A percentile compares a stretch with the other conserved stretches of the same genome.
phyloP scores from a whole-genome alignment of 1,284 basidiomycete species.

The Cutaneotrichosporon sp. region DNA sequence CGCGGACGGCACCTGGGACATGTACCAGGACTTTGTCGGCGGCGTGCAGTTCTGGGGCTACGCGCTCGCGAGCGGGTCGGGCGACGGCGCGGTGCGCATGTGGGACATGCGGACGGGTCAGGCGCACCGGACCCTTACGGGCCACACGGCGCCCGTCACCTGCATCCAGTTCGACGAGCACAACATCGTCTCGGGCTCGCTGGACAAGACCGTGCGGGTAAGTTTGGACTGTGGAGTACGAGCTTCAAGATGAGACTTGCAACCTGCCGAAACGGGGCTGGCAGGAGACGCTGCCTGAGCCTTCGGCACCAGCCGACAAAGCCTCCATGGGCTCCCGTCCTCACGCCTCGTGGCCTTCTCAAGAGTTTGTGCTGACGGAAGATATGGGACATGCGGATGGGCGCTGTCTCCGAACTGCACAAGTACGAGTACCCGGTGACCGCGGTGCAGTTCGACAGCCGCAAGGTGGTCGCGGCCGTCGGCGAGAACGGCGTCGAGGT shows the following conservation, averaged over 20 bases:
- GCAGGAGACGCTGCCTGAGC: too few species aligned
- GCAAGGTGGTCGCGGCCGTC: slow-evolving; percentile 91
- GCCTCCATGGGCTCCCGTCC: too few species aligned
- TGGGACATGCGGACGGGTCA: slow-evolving; percentile 99
- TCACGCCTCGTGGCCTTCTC: too few species aligned
- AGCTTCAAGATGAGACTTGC: too few species aligned
- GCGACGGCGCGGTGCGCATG: slow-evolving; percentile 96
- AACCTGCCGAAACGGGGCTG: too few species aligned
- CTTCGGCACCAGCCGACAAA: too few species aligned
- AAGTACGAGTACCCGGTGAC: slow-evolving; percentile 90
- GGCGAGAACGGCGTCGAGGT: slow-evolving; percentile 94
- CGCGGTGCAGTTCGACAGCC: slow-evolving; percentile 88
- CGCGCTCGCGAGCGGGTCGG: slow-evolving; percentile 92
- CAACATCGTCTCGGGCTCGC: slow-evolving; percentile 85
- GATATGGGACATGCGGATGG: slow-evolving; percentile 97
- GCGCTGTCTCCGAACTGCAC: slow-evolving; percentile 83
- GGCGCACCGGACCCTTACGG: slow-evolving; percentile 87
- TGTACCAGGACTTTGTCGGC: slow-evolving; percentile 97
- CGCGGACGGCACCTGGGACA: slow-evolving; percentile 85
- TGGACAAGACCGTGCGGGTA: slow-evolving; percentile 91
- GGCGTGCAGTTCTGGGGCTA: slow-evolving; percentile 99
- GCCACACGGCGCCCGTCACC: slow-evolving; percentile 92
- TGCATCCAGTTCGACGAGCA: slow-evolving; percentile 97
- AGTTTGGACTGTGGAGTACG: too few species aligned
- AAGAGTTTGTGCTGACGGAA: slow-evolving; percentile 40